Base-by-base conservation (phyloP, 2,329 filamentous ascomycete genomes). In the Colletotrichum zoysiae region DNA sequence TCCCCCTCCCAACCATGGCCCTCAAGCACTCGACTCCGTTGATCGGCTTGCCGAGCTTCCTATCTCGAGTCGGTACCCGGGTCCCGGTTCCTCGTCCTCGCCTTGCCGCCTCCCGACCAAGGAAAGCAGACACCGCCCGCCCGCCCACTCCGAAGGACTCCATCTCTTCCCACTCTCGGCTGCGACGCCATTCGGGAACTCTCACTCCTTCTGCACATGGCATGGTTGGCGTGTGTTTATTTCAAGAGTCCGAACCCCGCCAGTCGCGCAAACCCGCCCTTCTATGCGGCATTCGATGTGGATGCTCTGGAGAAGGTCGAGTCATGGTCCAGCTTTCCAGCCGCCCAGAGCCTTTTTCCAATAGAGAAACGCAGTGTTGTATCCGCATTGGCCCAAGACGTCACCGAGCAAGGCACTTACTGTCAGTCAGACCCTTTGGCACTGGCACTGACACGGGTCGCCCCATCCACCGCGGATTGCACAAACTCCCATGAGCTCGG, bases 231-330 rank as follows among this genome's bases (percentile, higher is more conserved):
- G 44, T n/a, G 30, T 56, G 44, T 67, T 68, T 57, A 46, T 71
- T 62, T 14, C 23, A 46, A 18, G 50, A 59, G 56, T 12, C 30
- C 42, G 26, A 42, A 46, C 56, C 63, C 56, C 48, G 44, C 53
- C n/a, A 55, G 61, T 59, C 42, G 30, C 40, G 58, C n/a, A 48
- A 59, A 50, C 18, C 69, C 59, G 53, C 55, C 42, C 7, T 69
- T 35, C 3, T 9, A 46, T 64, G 46, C 46, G 46, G 65, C 35
- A 59, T 48, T 63, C 23, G 38, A 53, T 68, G 69, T 69, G 69
- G 69, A 64, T 71, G 65, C 69, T 69, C 69, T 71, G 58, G 53
- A 68, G 69, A 69, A 55, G 58, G 30, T 40, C 65, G 65, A 71
- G 69, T 71, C 69, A 71, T 68, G 33, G 53, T 56, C 50, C 59